Evolutionary conservation across 805 yeast species (phyloP).

Genomic region (Kurtzmaniella fragi): DNA sequence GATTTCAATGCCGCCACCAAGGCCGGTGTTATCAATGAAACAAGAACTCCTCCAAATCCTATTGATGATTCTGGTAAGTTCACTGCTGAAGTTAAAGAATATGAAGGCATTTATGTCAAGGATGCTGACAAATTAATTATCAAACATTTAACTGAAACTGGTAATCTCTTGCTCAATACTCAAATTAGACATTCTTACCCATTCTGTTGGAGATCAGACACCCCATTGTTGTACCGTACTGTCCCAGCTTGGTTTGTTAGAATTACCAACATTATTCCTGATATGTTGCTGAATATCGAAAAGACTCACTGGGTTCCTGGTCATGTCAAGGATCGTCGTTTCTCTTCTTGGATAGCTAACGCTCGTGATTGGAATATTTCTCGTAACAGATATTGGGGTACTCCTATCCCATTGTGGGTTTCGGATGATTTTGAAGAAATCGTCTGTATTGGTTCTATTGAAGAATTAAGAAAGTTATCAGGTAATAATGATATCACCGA

Average conservation of each 20-base stretch:
- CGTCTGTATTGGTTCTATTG: constrained; percentile 88
- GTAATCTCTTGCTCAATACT: constrained; percentile 66
- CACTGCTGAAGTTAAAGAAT: constrained; percentile 69
- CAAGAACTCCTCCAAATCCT: constrained; percentile 80
- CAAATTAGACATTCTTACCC: constrained; percentile 97
- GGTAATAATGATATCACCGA: constrained; percentile 82
- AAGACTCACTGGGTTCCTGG: constrained; percentile 93
- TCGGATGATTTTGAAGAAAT: constrained; percentile 90
- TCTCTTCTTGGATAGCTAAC: constrained; percentile 95
- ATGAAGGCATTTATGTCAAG: constrained; percentile 82
- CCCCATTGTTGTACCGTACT: constrained; percentile 92
- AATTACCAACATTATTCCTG: constrained; percentile 79
- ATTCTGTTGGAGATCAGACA: constrained; percentile 99
- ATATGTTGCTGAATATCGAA: constrained; percentile 81
- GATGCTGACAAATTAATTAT: constrained; percentile 93
- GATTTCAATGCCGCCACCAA: constrained; percentile 82
- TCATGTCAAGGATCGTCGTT: constrained; percentile 87
- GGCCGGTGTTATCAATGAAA: constrained; percentile 69
- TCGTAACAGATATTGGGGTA: constrained; percentile 99
- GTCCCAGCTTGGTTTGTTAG: constrained; percentile 99
- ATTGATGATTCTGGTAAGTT: constrained; percentile 90
- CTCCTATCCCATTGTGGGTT: constrained; percentile 98
- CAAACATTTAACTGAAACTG: constrained; percentile 73
- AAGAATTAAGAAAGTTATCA: constrained; percentile 77
- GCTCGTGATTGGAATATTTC: constrained; percentile 99